phyloP scores from a whole-genome alignment of 805 yeast genomes.

The Ascoidea rubescens region DNA sequence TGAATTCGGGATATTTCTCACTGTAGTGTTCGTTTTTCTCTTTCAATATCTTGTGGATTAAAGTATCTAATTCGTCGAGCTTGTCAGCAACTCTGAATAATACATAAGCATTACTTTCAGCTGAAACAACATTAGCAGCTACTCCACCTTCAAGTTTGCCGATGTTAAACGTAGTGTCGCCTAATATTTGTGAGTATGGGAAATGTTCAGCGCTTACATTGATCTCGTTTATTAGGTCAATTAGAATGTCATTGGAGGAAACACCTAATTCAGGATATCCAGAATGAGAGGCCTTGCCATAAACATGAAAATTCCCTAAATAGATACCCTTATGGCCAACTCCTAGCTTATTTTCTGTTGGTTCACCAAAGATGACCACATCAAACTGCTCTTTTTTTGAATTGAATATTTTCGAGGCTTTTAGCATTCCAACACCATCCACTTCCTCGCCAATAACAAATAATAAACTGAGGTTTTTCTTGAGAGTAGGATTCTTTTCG shows the following conservation, averaged over 20 bases:
- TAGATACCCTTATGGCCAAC: slow-evolving; percentile 57
- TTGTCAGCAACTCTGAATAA: slow-evolving; percentile 42
- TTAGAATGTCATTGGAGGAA: slow-evolving; percentile 42
- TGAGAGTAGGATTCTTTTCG: slow-evolving; percentile 21
- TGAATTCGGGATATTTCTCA: background rate
- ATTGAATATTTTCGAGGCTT: slow-evolving; percentile 25
- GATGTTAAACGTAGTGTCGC: slow-evolving; percentile 47
- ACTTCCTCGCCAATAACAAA: slow-evolving; percentile 63
- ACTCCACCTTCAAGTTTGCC: slow-evolving; percentile 48
- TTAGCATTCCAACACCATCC: slow-evolving; percentile 50
- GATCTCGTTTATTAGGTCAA: slow-evolving; percentile 35
- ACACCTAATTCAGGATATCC: slow-evolving; percentile 62
- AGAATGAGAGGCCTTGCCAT: slow-evolving; percentile 50
- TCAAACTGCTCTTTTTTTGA: slow-evolving; percentile 30
- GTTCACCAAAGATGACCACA: slow-evolving; percentile 59
- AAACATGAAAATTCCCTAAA: slow-evolving; percentile 25
- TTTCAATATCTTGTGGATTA: no score
- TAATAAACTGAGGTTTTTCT: slow-evolving; percentile 44
- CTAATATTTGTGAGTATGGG: slow-evolving; percentile 40
- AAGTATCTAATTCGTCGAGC: slow-evolving; percentile 5
- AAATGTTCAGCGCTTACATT: slow-evolving; percentile 21
- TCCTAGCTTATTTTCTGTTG: slow-evolving; percentile 56
- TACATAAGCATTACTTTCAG: slow-evolving; percentile 33
- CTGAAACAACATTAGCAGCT: slow-evolving; percentile 56
- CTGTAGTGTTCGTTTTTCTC: background rate